Evolutionary conservation across 441 rosid genomes (phyloP), one percentile per base, ranked within the genome.

Genomic region (Bruguiera hainesii): DNA sequence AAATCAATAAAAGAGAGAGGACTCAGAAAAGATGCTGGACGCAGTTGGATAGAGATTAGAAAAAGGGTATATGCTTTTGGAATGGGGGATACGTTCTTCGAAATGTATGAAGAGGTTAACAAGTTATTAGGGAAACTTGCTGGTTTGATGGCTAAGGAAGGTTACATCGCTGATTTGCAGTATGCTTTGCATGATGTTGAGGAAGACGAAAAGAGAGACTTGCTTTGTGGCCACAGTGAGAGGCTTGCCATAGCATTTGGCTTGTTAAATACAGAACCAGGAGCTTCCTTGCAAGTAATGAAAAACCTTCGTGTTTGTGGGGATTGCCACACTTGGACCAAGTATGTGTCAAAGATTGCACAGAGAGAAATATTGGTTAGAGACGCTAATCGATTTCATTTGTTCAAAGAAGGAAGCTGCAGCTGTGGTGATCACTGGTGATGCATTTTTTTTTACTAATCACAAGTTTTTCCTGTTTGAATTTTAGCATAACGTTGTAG

Each of bases 271-370:
- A 83, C 94, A 48, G 71, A 82, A 58, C 77, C 88, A 55, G 87
- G 89, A 64, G 84, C 75, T 26, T 79, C 84, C 21, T 75, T 88
- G 69, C 88, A 83, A 66, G 80, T 88, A 61, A 80, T 88, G 84
- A 88, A 88, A 79, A 88, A 88, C 75, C 89, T 88, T 69, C 88
- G 93, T 62, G 90, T 88, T 35, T 88, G 90, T 68, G 80, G 81
- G 62, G 93, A 87, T 75, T 88, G 90, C 68, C 90, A 88, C 77
- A 75, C 86, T 28, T 82, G 84, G 69, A 85, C 90, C 35, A 88
- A 84, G 73, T 68, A 78, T 60, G 65, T 83, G 62, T 81, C 93
- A 26, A 79, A 75, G 72, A 76, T 84, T 2, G 78, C 76, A 18
- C 81, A 79, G 28, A 81, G 93, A 35, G 87, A 86, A 75, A 88